These are phyloP conservation scores for Tubosaeta brunneosetosa DNA, from an alignment of 768 basidiomycete genomes.

Conservation along the genomic window DNA sequence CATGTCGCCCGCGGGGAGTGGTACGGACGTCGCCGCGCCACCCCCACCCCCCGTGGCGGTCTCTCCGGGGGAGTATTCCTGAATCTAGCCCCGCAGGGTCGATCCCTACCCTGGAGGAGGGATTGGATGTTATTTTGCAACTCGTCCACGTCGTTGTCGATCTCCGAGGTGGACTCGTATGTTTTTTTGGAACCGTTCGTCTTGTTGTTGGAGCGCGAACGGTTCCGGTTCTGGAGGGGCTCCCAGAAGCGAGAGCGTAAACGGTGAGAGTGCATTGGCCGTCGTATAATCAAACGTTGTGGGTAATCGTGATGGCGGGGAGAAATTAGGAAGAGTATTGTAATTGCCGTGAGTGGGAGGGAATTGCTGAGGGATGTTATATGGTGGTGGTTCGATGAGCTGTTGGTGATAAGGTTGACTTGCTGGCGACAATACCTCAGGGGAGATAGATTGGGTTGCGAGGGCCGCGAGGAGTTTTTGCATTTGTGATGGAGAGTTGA, in stretches of 20 bases:
- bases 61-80: constrained; percentile 3
- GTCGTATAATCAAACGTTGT: constrained; percentile 20
- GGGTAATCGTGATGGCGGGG: constrained; percentile 13
- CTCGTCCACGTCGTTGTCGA: constrained; percentile 69
- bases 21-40: constrained; percentile 1
- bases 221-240: constrained; percentile 29
- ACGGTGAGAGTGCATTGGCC: constrained; percentile 20
- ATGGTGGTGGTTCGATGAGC: constrained; percentile 30
- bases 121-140: constrained; percentile 65
- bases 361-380: constrained; percentile 14
- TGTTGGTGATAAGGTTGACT: constrained; percentile 18
- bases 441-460: constrained; percentile 20
- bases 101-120: constrained; percentile 63
- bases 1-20: constrained; percentile 1
- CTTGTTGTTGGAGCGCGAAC: constrained; percentile 33
- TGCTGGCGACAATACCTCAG: constrained; percentile 19
- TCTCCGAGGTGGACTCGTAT: constrained; percentile 58
- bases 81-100: constrained; percentile 40
- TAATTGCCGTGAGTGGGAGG: background rate
- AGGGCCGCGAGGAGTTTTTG: constrained; percentile 53
- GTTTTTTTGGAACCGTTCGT: constrained; percentile 46
- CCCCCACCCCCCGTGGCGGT: constrained; percentile 4
- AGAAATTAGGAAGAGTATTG: constrained; percentile 4
- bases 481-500: constrained; percentile 48
- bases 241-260: constrained; percentile 22